phyloP scores from a whole-genome alignment of 2,329 filamentous ascomycete species.

The Colletotrichum higginsianum region DNA sequence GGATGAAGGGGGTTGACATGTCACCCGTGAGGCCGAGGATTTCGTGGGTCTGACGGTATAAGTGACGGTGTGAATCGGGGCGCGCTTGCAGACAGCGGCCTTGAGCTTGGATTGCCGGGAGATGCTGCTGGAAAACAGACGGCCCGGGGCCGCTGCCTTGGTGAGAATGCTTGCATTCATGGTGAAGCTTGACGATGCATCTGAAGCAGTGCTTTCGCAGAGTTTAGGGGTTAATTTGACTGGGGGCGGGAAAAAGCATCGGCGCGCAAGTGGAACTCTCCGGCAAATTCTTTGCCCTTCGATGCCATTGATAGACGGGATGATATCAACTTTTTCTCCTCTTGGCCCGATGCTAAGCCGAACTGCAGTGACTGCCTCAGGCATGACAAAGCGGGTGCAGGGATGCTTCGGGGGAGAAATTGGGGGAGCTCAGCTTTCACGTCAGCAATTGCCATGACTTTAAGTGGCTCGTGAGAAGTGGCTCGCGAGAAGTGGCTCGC shows the following conservation, averaged over 20 bases:
- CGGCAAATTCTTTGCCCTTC: constrained; percentile 49
- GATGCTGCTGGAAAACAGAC: constrained; percentile 56
- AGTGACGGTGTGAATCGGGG: constrained; percentile 39
- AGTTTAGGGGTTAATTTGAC: constrained; percentile 36
- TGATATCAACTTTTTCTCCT: constrained; percentile 42
- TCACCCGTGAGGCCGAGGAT: constrained; percentile 48
- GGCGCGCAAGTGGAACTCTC: constrained; percentile 39
- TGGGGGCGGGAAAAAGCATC: constrained; percentile 33
- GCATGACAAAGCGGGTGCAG: constrained; percentile 13
- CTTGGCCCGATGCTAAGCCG: constrained; percentile 42
- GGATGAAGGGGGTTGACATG: constrained; percentile 45
- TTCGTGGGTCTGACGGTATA: constrained; percentile 35
- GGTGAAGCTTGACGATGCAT: constrained; percentile 45
- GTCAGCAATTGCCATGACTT: constrained; percentile 38
- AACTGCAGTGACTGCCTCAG: constrained; percentile 30
- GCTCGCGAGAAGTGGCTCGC: constrained; percentile 39
- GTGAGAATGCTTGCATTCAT: constrained; percentile 66
- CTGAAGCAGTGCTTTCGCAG: constrained; percentile 31
- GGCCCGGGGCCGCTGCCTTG: constrained; percentile 63
- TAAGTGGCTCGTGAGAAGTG: constrained; percentile 41
- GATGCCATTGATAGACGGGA: constrained; percentile 40
- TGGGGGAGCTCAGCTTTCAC: constrained; percentile 13
- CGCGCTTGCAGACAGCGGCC: constrained; percentile 57
- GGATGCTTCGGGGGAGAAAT: neutral
- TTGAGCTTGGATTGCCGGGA: constrained; percentile 58